Evolutionary conservation across 2,329 filamentous ascomycete species (phyloP), one percentile per base, ranked within the genome.

Genomic region (Diplodia scrobiculata): DNA sequence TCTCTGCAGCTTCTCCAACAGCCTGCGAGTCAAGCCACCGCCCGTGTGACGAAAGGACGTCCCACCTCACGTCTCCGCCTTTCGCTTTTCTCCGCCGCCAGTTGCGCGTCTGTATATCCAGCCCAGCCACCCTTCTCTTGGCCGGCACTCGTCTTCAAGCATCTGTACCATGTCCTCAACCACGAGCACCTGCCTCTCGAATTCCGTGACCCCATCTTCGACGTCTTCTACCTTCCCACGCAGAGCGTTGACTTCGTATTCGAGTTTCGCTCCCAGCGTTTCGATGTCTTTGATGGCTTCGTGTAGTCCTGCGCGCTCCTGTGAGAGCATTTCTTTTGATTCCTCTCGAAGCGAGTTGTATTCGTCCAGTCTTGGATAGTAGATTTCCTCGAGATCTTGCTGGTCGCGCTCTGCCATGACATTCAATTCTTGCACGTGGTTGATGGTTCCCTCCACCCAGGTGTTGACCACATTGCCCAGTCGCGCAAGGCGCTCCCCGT

Each of bases 231-330:
- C 89, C 72, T 92, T 92, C 55, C 88, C 87, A 58, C 87, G 83
- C n/a, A 98, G 81, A 17, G 88, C 87, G 67, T 89, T 86, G 68
- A 97, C 89, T 80, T 97, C 94, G 77, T 98, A 98, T 73, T 98
- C 93, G 65, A 98, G 82, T 77, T 93, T 93, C 21, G 92, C 91
- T 2, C 89, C 87, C 47, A 96, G 81, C 25, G 89, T 85, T 75
- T 96, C 92, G 14, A 97, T 83, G 69, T 95, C 91, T 75, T 89
- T 89, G 68, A 92, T 82, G 17, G 84, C 84, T 73, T 95, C 91
- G 3, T 84, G 86, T 45, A 96, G 80, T 63, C 85, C 83, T 25
- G 84, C 83, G 48, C 88, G 86, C 77, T 96, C 90, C 55, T 89
- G 86, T 0, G 84, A 83, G 10, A 97, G 78, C 17, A 92, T 79